These are phyloP conservation scores for Daldinia bambusicola DNA, from an alignment of 495 filamentous ascomycete genomes.

Conservation along the genomic window DNA sequence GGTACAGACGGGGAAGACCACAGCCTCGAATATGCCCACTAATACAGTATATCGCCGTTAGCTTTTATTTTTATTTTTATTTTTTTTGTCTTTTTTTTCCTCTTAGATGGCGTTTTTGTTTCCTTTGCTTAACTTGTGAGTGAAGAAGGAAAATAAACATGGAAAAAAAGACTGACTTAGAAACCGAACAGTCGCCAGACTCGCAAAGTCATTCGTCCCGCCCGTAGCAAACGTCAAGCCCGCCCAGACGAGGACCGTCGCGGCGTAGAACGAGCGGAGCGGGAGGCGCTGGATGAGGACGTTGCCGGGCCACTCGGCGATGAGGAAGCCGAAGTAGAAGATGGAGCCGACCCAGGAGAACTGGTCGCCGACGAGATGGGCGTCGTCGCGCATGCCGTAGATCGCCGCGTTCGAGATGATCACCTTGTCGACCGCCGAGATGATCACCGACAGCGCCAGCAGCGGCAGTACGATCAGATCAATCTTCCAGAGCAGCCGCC, in stretches of 20 bases:
- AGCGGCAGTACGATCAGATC: slow-evolving; percentile 62
- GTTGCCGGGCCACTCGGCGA: slow-evolving; percentile 54
- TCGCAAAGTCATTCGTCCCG: slow-evolving; percentile 48
- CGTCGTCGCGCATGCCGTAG: slow-evolving; percentile 24
- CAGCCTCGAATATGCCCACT: slow-evolving; percentile 36
- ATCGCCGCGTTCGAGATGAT: slow-evolving; percentile 16
- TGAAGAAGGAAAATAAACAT: no score
- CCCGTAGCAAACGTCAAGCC: slow-evolving; percentile 57
- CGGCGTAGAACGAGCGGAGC: slow-evolving; percentile 41
- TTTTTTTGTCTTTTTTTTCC: no score
- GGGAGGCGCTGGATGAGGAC: slow-evolving; percentile 17
- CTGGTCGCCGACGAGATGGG: slow-evolving; percentile 48
- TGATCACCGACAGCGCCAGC: slow-evolving; percentile 56
- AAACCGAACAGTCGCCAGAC: slow-evolving; percentile 33
- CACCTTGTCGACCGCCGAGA: slow-evolving; percentile 50
- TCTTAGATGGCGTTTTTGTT: no score
- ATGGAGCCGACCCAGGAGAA: slow-evolving; percentile 58
- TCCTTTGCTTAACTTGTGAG: no score
- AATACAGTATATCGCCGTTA: neutral
- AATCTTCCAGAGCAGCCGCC: slow-evolving; percentile 47
- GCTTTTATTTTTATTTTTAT: no score
- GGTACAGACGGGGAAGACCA: slow-evolving; percentile 35
- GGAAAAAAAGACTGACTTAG: slow-evolving; percentile 8
- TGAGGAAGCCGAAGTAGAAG: slow-evolving; percentile 49
- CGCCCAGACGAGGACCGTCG: slow-evolving; percentile 46